phyloP scores from a whole-genome alignment of 306 rosid species.

The Vigna mungo region DNA sequence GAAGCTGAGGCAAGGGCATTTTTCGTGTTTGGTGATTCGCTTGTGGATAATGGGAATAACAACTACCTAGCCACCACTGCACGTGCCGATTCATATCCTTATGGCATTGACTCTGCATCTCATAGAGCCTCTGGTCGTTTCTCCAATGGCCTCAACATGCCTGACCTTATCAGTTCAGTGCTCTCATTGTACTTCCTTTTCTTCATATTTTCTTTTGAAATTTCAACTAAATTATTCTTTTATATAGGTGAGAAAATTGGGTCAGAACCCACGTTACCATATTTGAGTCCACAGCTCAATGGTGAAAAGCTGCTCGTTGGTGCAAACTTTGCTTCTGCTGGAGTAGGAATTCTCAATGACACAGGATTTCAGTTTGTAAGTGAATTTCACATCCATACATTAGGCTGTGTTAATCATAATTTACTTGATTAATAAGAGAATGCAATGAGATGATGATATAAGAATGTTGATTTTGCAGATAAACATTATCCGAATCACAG shows the following conservation, averaged over 20 bases:
- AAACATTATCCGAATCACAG: constrained; percentile 61
- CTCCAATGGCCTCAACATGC: constrained; percentile 49
- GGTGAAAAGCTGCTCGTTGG: constrained; percentile 68
- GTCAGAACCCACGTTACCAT: constrained; percentile 70
- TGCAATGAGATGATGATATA: neutral
- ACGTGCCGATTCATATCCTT: constrained; percentile 77
- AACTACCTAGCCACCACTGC: constrained; percentile 80
- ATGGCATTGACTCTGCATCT: constrained; percentile 59
- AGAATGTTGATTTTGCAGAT: constrained; percentile 46
- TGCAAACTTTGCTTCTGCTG: constrained; percentile 89
- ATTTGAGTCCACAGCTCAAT: constrained; percentile 69
- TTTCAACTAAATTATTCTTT: no score
- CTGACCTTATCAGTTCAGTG: constrained; percentile 43
- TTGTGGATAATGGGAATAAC: constrained; percentile 87
- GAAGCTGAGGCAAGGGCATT: constrained; percentile 59
- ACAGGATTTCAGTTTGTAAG: constrained; percentile 83
- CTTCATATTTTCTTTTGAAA: no score
- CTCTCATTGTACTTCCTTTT: neutral
- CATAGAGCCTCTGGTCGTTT: constrained; percentile 48
- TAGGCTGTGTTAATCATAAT: no score
- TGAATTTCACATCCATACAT: no score
- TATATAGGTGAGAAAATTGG: constrained; percentile 69
- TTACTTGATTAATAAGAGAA: neutral
- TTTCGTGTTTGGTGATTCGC: constrained; percentile 85
- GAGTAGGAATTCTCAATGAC: constrained; percentile 84